A percentile compares a stretch with the other conserved stretches of the same genome.
Conservation (phyloP, 2,329 filamentous ascomycete species). For the Microdochium nivale region DNA sequence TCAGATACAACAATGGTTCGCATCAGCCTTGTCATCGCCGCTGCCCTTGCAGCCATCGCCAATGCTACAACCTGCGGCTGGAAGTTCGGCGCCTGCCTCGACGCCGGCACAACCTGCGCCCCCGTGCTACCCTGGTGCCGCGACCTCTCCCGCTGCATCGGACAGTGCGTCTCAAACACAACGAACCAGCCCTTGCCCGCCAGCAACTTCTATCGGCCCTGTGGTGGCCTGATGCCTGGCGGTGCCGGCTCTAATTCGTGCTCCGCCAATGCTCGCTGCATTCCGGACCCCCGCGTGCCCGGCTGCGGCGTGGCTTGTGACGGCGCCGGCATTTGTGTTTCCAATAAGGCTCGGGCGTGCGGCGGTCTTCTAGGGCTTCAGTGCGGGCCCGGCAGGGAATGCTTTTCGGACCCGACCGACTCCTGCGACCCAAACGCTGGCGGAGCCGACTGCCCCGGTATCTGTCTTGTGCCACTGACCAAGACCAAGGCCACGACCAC, state of each 20-base stretch:
- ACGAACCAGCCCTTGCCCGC: background rate
- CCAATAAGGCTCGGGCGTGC: background rate
- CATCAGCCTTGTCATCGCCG: background rate
- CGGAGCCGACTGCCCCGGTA: slow-evolving; percentile 3
- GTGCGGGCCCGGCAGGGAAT: slow-evolving; percentile 1
- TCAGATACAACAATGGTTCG: background rate
- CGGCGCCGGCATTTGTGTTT: slow-evolving; percentile 5
- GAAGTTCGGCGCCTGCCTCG: background rate
- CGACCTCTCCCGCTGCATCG: background rate
- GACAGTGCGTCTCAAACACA: background rate
- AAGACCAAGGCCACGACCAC: background rate
- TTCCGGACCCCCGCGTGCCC: slow-evolving; percentile 3
- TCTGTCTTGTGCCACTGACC: slow-evolving; percentile 4
- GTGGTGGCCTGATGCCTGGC: slow-evolving; percentile 2
- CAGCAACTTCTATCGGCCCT: slow-evolving; percentile 1
- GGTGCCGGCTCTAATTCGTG: slow-evolving; percentile 2
- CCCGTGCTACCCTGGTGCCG: background rate
- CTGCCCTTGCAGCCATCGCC: background rate
- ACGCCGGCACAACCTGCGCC: background rate
- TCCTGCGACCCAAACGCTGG: slow-evolving; percentile 5
- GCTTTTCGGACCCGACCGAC: slow-evolving; percentile 5
- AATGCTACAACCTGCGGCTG: background rate
- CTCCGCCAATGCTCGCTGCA: slow-evolving; percentile 1
- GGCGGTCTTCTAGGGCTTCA: slow-evolving; percentile 1
- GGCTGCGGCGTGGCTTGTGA: slow-evolving; percentile 1